Base-by-base conservation (phyloP, 352 stramenopile genomes). In the Pythium pectinolyticum region DNA sequence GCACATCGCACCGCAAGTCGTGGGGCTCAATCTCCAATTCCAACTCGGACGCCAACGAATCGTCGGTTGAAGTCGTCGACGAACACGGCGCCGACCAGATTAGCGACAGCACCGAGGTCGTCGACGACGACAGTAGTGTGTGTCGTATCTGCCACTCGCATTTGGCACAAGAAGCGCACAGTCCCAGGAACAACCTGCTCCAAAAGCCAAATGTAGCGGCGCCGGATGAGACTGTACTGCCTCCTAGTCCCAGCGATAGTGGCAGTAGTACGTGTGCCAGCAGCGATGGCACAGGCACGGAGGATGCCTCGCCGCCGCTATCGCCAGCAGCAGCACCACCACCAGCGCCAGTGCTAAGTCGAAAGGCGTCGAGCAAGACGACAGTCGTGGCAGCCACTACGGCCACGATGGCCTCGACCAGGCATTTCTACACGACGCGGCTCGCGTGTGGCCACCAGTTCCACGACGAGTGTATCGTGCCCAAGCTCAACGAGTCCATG, bases 391-490 rank as follows among this genome's bases (percentile, higher is more conserved):
- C 1, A 72, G 57, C 45, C 3, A 67, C 61, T 9, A 45, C 17
- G 17, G 39, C 19, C n/a, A n/a, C n/a, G n/a, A 31, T 15, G 34
- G 57, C 37, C 47, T 22, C 34, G 15, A 28, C 20, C 43, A 50
- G 11, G 4, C 43, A 50, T n/a, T 50, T 20, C 17, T 50, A 50
- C 43, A 50, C 43, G 43, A 50, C 43, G 43, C 43, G 43, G 39
- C 39, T 45, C 9, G 39, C 39, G 39, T 15, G 17, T 34, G 75
- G 82, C 31, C 79, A 88, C 51, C 76, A 82, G 35, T 88, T 88
- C 66, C 79, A 88, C 63, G 81, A 90, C 62, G 84, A 94, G 61
- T 94, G 84, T 65, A 90, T 90, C 72, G 77, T 94, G 17, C 79
- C 77, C 10, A 83, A 77, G 52, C 76, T 94, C 14, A 94, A 94